Conservation (phyloP, 768 basidiomycete genomes). For the Agaricus bisporus region DNA sequence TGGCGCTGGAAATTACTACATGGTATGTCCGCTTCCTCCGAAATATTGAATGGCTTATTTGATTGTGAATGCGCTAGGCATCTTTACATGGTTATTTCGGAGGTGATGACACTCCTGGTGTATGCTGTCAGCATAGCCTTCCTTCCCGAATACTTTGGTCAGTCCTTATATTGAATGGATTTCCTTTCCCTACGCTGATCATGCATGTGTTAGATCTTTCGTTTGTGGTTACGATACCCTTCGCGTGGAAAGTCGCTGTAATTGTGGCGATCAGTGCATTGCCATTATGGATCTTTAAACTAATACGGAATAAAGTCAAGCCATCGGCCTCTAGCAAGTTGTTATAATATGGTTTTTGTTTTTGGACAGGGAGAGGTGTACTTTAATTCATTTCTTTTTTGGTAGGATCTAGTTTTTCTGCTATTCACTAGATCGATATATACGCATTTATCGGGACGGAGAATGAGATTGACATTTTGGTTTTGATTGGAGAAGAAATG, state of each 20-base stretch:
- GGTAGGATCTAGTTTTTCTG: background rate
- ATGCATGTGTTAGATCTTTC: slow-evolving; percentile 59
- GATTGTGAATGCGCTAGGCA: slow-evolving; percentile 51
- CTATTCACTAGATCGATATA: background rate
- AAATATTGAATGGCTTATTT: background rate
- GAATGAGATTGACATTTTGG: no score
- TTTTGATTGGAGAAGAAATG: no score
- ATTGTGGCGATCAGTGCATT: slow-evolving; percentile 93
- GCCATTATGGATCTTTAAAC: slow-evolving; percentile 87
- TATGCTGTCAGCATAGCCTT: slow-evolving; percentile 91
- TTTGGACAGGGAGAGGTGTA: background rate
- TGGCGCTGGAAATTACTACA: slow-evolving; percentile 94
- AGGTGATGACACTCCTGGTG: slow-evolving; percentile 81
- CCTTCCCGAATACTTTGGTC: slow-evolving; percentile 96
- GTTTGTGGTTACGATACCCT: slow-evolving; percentile 83
- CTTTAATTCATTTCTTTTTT: background rate
- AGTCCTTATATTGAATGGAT: slow-evolving; percentile 19
- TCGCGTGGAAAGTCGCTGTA: slow-evolving; percentile 91
- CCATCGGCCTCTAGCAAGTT: slow-evolving; percentile 94
- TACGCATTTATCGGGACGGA: background rate
- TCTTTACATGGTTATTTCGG: slow-evolving; percentile 88
- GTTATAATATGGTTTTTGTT: slow-evolving; percentile 32
- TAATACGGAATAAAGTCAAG: slow-evolving; percentile 77
- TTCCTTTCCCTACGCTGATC: background rate
- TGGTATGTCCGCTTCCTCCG: slow-evolving; percentile 47